These are phyloP conservation scores for Colletotrichum siamense DNA, from an alignment of 2,329 filamentous ascomycete genomes.

Conservation along the genomic window DNA sequence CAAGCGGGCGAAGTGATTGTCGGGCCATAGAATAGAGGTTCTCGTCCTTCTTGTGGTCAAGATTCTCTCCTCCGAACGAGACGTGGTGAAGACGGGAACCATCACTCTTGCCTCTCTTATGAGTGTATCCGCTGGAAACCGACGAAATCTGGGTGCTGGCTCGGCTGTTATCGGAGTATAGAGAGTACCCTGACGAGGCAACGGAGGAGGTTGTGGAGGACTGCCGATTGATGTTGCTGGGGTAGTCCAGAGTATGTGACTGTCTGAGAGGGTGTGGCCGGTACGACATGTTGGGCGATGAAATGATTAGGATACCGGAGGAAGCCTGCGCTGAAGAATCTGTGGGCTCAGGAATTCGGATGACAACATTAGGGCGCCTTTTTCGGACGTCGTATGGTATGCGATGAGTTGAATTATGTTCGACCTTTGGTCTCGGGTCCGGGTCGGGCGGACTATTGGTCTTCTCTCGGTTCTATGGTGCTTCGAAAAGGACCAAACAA, in stretches of 20 bases:
- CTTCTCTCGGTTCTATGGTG: not conserved
- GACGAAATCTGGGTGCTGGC: constrained; percentile 77
- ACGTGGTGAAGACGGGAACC: constrained; percentile 54
- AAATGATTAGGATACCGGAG: constrained; percentile 17
- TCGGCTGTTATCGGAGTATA: constrained; percentile 63
- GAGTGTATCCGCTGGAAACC: constrained; percentile 69
- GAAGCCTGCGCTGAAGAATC: constrained; percentile 28
- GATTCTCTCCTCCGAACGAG: constrained; percentile 34
- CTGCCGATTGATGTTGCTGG: constrained; percentile 59
- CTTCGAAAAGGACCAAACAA: not conserved
- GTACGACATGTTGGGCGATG: constrained; percentile 55
- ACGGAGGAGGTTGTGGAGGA: constrained; percentile 74
- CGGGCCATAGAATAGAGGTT: constrained; percentile 74
- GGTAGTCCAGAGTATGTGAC: constrained; percentile 56
- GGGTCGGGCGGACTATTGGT: not conserved
- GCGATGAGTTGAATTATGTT: constrained; percentile 3
- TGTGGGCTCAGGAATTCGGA: constrained; percentile 25
- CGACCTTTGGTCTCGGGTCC: not conserved
- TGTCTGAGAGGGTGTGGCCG: constrained; percentile 64
- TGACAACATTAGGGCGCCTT: constrained; percentile 31
- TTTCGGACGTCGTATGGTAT: constrained; percentile 11
- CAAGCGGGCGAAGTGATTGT: constrained; percentile 77
- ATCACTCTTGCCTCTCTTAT: constrained; percentile 81
- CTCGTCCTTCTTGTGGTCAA: constrained; percentile 47
- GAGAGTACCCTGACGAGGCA: constrained; percentile 73